These are phyloP conservation scores for Tylopilus rubrobrunneus DNA, from an alignment of 768 basidiomycete species.

Conservation along the genomic window DNA sequence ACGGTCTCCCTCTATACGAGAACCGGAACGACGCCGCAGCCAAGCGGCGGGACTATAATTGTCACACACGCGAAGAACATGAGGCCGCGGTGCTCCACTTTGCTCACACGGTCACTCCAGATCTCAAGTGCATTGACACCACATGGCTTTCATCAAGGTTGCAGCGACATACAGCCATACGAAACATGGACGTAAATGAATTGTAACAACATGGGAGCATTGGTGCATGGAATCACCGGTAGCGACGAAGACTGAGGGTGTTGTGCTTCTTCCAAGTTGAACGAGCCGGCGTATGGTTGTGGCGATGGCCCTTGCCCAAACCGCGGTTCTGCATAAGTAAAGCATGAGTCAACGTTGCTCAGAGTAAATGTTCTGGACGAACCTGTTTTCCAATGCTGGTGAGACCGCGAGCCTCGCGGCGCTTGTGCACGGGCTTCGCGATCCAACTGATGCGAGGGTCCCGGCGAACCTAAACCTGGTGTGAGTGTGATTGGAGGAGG, in stretches of 20 bases:
- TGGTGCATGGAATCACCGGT: slow-evolving; percentile 53
- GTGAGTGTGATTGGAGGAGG: slow-evolving; percentile 9
- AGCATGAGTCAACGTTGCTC: background rate
- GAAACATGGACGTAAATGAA: slow-evolving; percentile 26
- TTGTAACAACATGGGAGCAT: slow-evolving; percentile 6
- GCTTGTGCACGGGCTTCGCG: slow-evolving; percentile 96
- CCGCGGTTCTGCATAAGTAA: slow-evolving; percentile 74
- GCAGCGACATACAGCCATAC: slow-evolving; percentile 21
- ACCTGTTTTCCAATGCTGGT: slow-evolving; percentile 95
- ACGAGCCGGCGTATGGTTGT: slow-evolving; percentile 90
- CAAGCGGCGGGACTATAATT: slow-evolving; percentile 10
- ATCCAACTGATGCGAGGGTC: slow-evolving; percentile 99
- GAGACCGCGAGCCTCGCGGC: slow-evolving; percentile 95
- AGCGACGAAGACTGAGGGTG: slow-evolving; percentile 88
- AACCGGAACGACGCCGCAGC: slow-evolving; percentile 15
- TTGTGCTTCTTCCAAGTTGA: slow-evolving; percentile 99
- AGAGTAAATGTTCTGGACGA: slow-evolving; percentile 14
- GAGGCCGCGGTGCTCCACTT: slow-evolving; percentile 12
- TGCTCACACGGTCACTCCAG: background rate
- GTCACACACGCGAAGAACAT: slow-evolving; percentile 18
- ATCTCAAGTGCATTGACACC: background rate
- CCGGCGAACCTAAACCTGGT: slow-evolving; percentile 67
- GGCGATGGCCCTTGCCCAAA: slow-evolving; percentile 88
- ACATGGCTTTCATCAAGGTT: slow-evolving; percentile 12
- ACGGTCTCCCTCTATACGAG: background rate